These are phyloP conservation scores for Osmanthus fragrans DNA, from an alignment of 257 asterid species.

Conservation along the genomic window DNA sequence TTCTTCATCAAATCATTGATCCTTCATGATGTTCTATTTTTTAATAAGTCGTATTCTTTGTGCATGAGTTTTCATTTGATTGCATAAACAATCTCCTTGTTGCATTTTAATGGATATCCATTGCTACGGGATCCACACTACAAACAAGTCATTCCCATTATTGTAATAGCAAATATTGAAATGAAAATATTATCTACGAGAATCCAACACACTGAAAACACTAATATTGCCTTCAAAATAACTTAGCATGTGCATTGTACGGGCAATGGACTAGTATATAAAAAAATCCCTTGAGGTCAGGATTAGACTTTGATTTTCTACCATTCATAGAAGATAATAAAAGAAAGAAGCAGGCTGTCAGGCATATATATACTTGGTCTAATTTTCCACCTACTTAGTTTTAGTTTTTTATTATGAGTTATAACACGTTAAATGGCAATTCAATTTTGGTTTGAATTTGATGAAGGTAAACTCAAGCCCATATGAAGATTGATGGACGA, in stretches of 20 bases:
- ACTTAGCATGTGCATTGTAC: no score
- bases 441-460: background rate
- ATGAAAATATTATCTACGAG: no score
- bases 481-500: conserved; percentile 93
- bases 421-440: no score
- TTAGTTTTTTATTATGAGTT: no score
- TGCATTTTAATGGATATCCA: conserved; percentile 78
- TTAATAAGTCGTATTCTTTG: background rate
- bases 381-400: no score
- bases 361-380: no score
- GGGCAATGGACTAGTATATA: no score
- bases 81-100: conserved; percentile 11
- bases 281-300: no score
- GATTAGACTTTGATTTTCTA: conserved; percentile 67
- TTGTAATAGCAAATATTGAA: no score
- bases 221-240: no score
- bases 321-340: conserved; percentile 70
- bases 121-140: conserved; percentile 97
- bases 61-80: background rate
- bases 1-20: no score
- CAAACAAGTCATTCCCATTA: conserved; percentile 25
- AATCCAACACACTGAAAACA: no score
- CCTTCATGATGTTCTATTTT: background rate
- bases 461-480: conserved; percentile 76
- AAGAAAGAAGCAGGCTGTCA: background rate